Base-by-base conservation (phyloP, 2,329 filamentous ascomycete genomes). In the Sphaceloma murrayae region DNA sequence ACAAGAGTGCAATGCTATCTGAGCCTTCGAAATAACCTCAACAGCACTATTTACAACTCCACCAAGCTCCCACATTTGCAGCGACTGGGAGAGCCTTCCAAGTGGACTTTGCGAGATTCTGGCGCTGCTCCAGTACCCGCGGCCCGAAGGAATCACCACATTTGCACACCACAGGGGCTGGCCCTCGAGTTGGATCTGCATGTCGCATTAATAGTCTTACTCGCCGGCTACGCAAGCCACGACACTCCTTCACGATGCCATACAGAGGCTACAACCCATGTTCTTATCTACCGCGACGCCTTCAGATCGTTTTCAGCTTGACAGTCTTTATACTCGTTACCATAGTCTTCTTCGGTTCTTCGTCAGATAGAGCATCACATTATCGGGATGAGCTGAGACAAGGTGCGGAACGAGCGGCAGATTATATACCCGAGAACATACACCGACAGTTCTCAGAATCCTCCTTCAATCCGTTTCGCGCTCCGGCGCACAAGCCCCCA, bases 401-500 rank as follows among this genome's bases (percentile, higher is more conserved):
- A 56, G 43, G 61, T 53, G 53, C 63, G 56, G 53, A 66, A 59
- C 56, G 62, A 58, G 52, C 66, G n/a, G 53, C 58, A 27, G 49
- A 59, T 34, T 51, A 63, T 27, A 46, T 62, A 5, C 58, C 57
- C 17, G 54, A 55, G 21, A 43, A 56, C 18, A 49, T 53, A 16
- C 48, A 54, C 11, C 56, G 65, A 38, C 53, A 65, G 3, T 57
- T 57, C 18, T 56, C 62, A 31, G 53, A 57, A 6, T 53, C 61
- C 22, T 53, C 52, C 48, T 48, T 57, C 36, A 81, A 80, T 53
- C 82, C 80, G 0, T 88, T 89, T 61, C 73, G 74, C 30, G 74
- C 75, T 30, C 74, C 78, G 14, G 73, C 78, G 8, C 85, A 93
- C 60, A 74, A 78, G 49, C 82, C 83, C 13, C 78, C 80, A 2